These are phyloP conservation scores for Schizosaccharomyces japonicus DNA, from an alignment of 805 yeast species.

Conservation along the genomic window DNA sequence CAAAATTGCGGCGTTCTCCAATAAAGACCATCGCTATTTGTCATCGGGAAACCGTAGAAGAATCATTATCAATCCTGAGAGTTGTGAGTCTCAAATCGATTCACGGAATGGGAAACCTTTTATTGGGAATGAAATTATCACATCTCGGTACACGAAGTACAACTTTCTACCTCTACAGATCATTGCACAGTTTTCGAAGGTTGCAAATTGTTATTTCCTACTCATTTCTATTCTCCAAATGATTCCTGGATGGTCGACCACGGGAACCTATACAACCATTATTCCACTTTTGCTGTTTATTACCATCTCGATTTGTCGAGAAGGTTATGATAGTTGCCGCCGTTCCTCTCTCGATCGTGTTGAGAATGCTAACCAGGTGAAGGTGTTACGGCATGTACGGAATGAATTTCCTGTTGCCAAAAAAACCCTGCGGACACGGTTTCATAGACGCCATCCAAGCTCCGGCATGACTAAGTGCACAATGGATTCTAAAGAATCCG, in stretches of 20 bases:
- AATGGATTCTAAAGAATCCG: background rate
- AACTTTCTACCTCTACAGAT: constrained; percentile 74
- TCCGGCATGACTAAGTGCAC: too few species aligned
- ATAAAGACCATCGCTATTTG: background rate
- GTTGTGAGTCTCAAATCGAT: constrained; percentile 27
- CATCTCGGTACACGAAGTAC: constrained; percentile 61
- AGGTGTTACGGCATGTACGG: constrained; percentile 17
- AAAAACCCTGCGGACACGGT: background rate
- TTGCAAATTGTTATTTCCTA: constrained; percentile 72
- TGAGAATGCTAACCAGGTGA: constrained; percentile 42
- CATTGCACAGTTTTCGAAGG: constrained; percentile 70
- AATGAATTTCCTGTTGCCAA: constrained; percentile 12
- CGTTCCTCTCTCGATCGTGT: constrained; percentile 65
- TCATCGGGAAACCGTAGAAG: background rate
- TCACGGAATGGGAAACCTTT: constrained; percentile 45
- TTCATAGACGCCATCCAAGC: background rate
- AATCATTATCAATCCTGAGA: background rate
- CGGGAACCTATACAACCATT: constrained; percentile 86
- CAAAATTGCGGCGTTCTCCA: background rate
- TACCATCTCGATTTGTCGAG: constrained; percentile 69
- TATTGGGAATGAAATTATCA: constrained; percentile 45
- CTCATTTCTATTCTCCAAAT: constrained; percentile 76
- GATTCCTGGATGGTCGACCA: constrained; percentile 93
- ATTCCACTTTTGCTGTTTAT: constrained; percentile 70
- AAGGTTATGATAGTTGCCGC: constrained; percentile 79